Base-by-base conservation (phyloP, 2,329 filamentous ascomycete species). In the Hirsutella minnesotensis region DNA sequence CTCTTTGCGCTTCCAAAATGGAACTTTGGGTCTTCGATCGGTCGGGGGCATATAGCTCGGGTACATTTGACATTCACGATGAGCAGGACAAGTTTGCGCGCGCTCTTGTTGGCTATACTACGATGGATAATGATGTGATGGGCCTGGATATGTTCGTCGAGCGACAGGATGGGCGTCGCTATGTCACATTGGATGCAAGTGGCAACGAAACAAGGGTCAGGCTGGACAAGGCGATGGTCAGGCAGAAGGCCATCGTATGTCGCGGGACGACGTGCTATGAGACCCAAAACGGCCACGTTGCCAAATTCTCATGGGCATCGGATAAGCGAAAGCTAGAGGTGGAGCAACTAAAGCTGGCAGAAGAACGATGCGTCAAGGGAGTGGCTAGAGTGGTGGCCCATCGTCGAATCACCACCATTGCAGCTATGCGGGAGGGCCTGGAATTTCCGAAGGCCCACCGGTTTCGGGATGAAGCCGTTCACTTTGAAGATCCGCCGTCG, bases 11-110 rank as follows among this genome's bases (percentile, higher is more conserved):
- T 10, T 47, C 46, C 1, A 46, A 30, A 18, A 47, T 53, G 41
- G 51, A 56, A 40, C 40, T 53, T 13, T 52, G 48, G 49, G 35
- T 55, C 7, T 56, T 54, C 5, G 46, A 50, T 39, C 46, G 52
- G 2, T 47, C 50, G 15, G 53, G 53, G 1, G 3, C 45, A 10
- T 54, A 51, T 3, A 47, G 48, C 39, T 46, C 46, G 2, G 51
- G 43, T 1, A n/a, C 37, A 15, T 44, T 51, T 31, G 31, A 51
- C 19, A 47, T 49, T 31, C 44, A 51, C 36, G 29, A 43, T 1
- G 45, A 52, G 30, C 47, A 46, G 20, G 44, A 43, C 8, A 47
- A 46, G 34, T 40, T 49, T 41, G 51, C 49, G 21, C 41, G 44
- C 13, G 45, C 48, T 36, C 30, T 50, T 44, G 44, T 51, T 34